phyloP scores from a whole-genome alignment of 768 basidiomycete genomes.

The Tricholomella constricta region DNA sequence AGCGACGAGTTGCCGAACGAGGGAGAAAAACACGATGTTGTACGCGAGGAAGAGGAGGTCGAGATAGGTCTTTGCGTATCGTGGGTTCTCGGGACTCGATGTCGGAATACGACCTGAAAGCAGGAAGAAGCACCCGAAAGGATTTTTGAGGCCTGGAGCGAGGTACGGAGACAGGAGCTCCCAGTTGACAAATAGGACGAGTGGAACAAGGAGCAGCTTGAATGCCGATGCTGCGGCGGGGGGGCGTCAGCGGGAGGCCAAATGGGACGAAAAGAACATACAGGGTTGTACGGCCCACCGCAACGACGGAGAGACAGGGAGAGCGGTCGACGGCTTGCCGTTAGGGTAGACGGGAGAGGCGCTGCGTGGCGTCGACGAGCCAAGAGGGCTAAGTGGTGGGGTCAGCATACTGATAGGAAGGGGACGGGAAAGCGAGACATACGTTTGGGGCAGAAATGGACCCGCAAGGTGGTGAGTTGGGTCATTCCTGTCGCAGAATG shows the following conservation, averaged over 20 bases:
- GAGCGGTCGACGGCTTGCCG: constrained; percentile 13
- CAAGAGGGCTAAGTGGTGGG: constrained; percentile 38
- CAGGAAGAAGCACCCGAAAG: constrained; percentile 71
- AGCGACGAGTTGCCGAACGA: constrained; percentile 76
- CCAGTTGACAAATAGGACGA: constrained; percentile 70
- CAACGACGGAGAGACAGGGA: constrained; percentile 41
- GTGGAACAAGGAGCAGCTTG: constrained; percentile 61
- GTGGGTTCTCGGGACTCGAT: constrained; percentile 53
- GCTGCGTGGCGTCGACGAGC: constrained; percentile 36
- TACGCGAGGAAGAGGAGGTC: constrained; percentile 83
- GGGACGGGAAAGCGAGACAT: constrained; percentile 18
- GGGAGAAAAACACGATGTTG: constrained; percentile 87
- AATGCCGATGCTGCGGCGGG: constrained; percentile 55
- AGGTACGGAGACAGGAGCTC: constrained; percentile 49
- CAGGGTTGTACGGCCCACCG: constrained; percentile 80
- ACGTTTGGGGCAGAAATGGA: constrained; percentile 68
- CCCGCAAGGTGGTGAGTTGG: constrained; percentile 62
- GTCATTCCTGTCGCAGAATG: constrained; percentile 43
- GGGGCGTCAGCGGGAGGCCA: not conserved
- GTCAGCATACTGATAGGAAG: constrained; percentile 11
- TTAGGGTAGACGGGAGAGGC: constrained; percentile 31
- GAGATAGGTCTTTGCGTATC: constrained; percentile 70
- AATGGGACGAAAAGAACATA: constrained; percentile 30
- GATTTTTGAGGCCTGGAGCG: constrained; percentile 58
- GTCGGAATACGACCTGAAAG: constrained; percentile 64